Base-by-base conservation (phyloP, 1,284 basidiomycete genomes). In the Veloboletus limbatus region DNA sequence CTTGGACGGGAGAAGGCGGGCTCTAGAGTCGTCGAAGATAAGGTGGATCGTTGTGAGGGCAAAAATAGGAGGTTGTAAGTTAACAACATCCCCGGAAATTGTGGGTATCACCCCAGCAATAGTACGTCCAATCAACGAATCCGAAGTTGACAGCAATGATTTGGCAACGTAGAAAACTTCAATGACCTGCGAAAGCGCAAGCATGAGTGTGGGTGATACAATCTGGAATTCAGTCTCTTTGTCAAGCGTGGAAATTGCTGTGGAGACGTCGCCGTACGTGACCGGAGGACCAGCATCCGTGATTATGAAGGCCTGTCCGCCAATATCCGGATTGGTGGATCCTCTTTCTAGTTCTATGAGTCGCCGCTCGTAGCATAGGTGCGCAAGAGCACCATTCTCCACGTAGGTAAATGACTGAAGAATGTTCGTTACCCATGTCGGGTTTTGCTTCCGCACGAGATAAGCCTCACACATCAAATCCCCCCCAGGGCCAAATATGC, bases 361-460 rank as follows among this genome's bases (percentile, higher is more conserved):
- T n/a, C 82, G 77, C 45, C 71, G 73, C 61, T 88, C 85, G 62
- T 87, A 88, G 53, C 75, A 75, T 13, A 88, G 68, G 58, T 89
- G 86, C 0, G 84, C 80, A 2, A 80, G 68, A 1, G 81, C 78
- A 53, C 77, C 81, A 56, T 88, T 88, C 65, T 88, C 87, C 49
- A 88, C 85, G 55, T 85, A 85, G 54, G 71, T 66, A 59, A 81
- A 84, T 9, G 80, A 82, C 53, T 83, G 78, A 25, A 87, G 53
- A 47, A 77, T 73, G 52, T 72, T 69, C 2, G 58, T 53, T 22
- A 80, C 71, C 85, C 85, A 89, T 0, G 78, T 76, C 0, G 79
- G 81, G 56, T 84, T 86, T 44, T 66, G 61, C 56, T 75, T 68
- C 28, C 80, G 75, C 3, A 75, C 68, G 25, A 88, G 74, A 56